Base-by-base conservation (phyloP, 179 eudicot genomes). In the Sideroxylon spinosum region DNA sequence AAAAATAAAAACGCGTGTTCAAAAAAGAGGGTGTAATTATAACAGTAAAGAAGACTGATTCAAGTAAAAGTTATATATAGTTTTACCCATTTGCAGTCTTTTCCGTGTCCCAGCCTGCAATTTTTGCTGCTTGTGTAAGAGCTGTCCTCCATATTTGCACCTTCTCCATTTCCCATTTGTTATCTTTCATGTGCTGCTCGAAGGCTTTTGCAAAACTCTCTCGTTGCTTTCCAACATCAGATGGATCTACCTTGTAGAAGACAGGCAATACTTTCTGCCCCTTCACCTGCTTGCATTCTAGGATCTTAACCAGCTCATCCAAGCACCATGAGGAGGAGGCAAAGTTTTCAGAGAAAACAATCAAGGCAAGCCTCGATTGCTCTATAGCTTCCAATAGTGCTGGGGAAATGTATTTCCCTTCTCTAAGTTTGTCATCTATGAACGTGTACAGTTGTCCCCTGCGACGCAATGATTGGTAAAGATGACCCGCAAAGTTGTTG, bases 201-300 rank as follows among this genome's bases (percentile, higher is more conserved):
- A 50, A 55, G n/a, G 69, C 79, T 19, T n/a, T n/a, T 50, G 67
- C 79, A 23, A 76, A 76, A 64, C 29, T 9, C 44, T 63, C 73
- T 16, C 14, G 52, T 22, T 77, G 79, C 11, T 28, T 17, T 50
- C 52, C 29, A 49, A 77, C 44, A 37, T 37, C 6, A 37, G 44
- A 37, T 37, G 44, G 44, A 37, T 37, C 44, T 37, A 37, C 44
- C 5, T 37, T 37, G 44, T 37, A 37, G 44, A 37, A 37, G 44
- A 37, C 44, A 37, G 44, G 44, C 44, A 9, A 12, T 50, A 50
- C 55, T 50, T 8, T 50, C 13, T 50, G 55, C 9, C 55, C 55
- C 44, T 37, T 12, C 10, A 8, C 1, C 55, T 12, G 66, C 3
- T 77, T 37, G 44, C 44, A 37, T 37, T 37, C 44, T 3, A 37